A percentile compares a stretch with the other conserved stretches of the same genome.
phyloP scores from a whole-genome alignment of 768 basidiomycete species.

The Dioszegia hungarica region DNA sequence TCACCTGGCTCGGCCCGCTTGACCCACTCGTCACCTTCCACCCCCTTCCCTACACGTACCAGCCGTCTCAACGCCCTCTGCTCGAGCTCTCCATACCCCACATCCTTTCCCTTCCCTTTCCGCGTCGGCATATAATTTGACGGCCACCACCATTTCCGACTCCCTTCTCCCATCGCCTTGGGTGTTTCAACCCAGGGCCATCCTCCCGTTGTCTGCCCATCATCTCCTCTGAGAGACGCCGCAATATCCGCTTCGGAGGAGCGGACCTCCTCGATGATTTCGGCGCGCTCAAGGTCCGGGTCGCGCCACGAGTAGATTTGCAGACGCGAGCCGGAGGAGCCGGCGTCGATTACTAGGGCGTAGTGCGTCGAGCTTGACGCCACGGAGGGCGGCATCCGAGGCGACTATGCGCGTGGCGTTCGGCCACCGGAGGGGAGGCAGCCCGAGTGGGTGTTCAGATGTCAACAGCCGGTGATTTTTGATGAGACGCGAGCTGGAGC shows the following conservation, averaged over 20 bases:
- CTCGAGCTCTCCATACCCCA: constrained; percentile 50
- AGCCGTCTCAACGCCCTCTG: constrained; percentile 50
- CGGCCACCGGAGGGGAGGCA: too few relatives aligned
- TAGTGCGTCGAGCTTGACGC: constrained; percentile 42
- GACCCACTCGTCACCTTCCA: constrained; percentile 79
- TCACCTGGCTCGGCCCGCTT: constrained; percentile 87
- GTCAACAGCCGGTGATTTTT: too few relatives aligned
- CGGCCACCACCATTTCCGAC: constrained; percentile 73
- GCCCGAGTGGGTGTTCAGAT: too few relatives aligned
- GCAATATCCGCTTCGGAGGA: background rate
- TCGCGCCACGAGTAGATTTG: constrained; percentile 98
- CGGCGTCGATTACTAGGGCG: constrained; percentile 87
- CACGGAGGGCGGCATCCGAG: constrained; percentile 42
- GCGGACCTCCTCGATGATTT: constrained; percentile 52
- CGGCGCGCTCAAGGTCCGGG: constrained; percentile 60
- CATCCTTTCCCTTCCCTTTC: constrained; percentile 52
- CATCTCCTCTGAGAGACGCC: constrained; percentile 2
- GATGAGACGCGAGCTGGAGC: too few relatives aligned
- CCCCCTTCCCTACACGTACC: constrained; percentile 88
- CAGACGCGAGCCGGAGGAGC: constrained; percentile 90
- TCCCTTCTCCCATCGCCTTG: constrained; percentile 41
- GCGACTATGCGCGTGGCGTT: background rate
- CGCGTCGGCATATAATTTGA: constrained; percentile 46
- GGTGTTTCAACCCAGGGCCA: constrained; percentile 7
- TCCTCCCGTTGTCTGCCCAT: constrained; percentile 7